phyloP scores from a whole-genome alignment of 331 rosid species.

The Spiraea crenata region DNA sequence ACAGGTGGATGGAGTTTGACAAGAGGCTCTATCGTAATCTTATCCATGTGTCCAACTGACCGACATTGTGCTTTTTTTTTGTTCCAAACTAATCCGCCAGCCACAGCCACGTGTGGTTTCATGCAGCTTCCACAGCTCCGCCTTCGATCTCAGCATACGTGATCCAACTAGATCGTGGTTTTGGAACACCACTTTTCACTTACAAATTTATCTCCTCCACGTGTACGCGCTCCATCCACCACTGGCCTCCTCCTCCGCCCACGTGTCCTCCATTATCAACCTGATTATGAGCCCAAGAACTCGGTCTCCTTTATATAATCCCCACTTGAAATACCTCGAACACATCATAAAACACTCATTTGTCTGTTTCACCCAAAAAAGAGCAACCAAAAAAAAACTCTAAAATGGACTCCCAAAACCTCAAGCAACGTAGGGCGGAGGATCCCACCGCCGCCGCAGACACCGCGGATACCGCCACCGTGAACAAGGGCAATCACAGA shows the following conservation, averaged over 20 bases:
- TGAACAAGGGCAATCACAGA: slow-evolving; percentile 2
- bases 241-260: slow-evolving; percentile 31
- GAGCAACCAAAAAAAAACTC: background rate
- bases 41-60: no score
- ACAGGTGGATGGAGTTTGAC: no score
- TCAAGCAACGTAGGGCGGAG: slow-evolving; percentile 43
- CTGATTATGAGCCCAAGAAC: background rate
- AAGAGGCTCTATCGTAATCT: no score
- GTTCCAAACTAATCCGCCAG: no score
- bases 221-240: slow-evolving; percentile 1
- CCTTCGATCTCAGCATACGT: no score
- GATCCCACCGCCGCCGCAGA: background rate
- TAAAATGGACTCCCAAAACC: slow-evolving; percentile 48
- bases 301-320: slow-evolving; percentile 8
- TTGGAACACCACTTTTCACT: no score
- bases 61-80: no score
- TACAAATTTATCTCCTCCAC: background rate
- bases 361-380: no score
- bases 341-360: background rate
- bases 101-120: no score
- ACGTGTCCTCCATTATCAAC: slow-evolving; percentile 29
- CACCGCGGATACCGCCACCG: background rate
- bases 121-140: no score
- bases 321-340: slow-evolving; percentile 6
- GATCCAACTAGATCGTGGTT: no score